phyloP scores from a whole-genome alignment of 257 asterid genomes.

The Verbascum thapsus region DNA sequence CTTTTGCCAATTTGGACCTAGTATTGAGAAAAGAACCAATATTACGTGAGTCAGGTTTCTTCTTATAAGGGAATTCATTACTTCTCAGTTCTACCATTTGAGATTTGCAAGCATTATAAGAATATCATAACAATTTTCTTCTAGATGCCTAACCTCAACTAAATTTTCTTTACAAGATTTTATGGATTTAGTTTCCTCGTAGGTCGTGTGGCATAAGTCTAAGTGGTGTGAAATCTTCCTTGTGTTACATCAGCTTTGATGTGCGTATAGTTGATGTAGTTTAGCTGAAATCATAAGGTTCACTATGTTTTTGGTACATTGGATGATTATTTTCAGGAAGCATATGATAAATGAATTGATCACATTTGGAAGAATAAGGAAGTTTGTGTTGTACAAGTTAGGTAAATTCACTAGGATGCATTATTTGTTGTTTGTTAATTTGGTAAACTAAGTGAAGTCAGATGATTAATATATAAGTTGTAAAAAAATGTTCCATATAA shows the following conservation, averaged over 20 bases:
- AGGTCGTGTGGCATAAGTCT: neutral
- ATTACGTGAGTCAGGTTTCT: neutral
- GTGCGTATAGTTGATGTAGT: constrained; percentile 7
- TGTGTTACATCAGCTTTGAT: constrained; percentile 1
- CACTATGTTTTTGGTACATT: too few relatives aligned
- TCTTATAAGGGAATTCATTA: neutral
- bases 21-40: neutral
- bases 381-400: too few relatives aligned
- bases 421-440: too few relatives aligned
- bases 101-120: neutral
- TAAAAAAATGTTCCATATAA: constrained; percentile 4
- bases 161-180: constrained; percentile 3
- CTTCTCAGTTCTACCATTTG: neutral
- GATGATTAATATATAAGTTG: neutral
- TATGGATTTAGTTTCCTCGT: neutral
- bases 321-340: too few relatives aligned
- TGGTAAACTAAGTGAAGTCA: too few relatives aligned
- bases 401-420: too few relatives aligned
- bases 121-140: neutral
- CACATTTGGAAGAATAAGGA: too few relatives aligned
- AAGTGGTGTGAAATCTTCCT: neutral
- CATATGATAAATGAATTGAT: too few relatives aligned
- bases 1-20: neutral
- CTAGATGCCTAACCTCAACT: neutral
- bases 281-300: too few relatives aligned